phyloP scores from a whole-genome alignment of 345 rosid species.

The Arabidopsis arenosa region DNA sequence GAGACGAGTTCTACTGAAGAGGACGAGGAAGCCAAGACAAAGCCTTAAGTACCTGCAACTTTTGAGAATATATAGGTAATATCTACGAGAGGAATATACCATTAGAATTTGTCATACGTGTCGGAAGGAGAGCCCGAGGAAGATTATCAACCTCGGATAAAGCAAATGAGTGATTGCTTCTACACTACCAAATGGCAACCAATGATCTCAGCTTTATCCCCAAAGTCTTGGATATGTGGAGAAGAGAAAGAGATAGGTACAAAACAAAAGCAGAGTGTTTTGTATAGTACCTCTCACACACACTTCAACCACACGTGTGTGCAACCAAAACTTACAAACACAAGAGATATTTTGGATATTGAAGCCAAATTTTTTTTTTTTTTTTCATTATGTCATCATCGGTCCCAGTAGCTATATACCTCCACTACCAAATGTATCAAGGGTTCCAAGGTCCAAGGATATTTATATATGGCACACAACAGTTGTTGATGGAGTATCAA shows the following conservation, averaged over 20 bases:
- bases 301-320: conserved; percentile 35
- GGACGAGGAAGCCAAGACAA: conserved; percentile 49
- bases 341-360: conserved; percentile 31
- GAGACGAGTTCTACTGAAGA: conserved; percentile 29
- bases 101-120: conserved; percentile 53
- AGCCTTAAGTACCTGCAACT: conserved; percentile 43
- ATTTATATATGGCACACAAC: conserved; percentile 35
- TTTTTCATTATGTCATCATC: too few species aligned
- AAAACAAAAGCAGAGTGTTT: conserved; percentile 39
- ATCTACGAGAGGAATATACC: conserved; percentile 54
- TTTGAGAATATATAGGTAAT: conserved; percentile 49
- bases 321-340: conserved; percentile 32
- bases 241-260: conserved; percentile 42
- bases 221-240: conserved; percentile 48
- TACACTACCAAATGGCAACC: conserved; percentile 52
- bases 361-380: conserved; percentile 5
- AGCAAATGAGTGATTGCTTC: conserved; percentile 61
- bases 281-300: conserved; percentile 40
- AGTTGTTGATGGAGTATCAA: conserved; percentile 16
- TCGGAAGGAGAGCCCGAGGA: conserved; percentile 53
- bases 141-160: conserved; percentile 74
- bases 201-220: conserved; percentile 42
- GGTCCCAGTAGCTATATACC: too few species aligned
- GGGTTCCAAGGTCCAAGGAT: conserved; percentile 30
- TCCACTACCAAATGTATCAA: too few species aligned